Percentiles rank a stretch among this genome's conserved stretches.
phyloP scores from a whole-genome alignment of 208 protist genomes.

The Tritrichomonas foetus region DNA sequence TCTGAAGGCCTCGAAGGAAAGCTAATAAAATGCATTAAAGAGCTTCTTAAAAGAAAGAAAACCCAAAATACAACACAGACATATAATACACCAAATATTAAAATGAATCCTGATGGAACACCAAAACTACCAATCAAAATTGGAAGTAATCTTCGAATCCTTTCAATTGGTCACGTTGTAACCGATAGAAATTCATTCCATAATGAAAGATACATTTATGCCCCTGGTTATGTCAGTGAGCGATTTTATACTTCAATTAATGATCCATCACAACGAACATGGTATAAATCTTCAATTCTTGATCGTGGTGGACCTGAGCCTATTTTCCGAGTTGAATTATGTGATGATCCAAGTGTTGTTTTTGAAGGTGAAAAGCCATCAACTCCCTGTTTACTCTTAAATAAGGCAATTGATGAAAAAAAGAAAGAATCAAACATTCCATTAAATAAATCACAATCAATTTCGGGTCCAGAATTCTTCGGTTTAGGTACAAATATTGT shows the following conservation, averaged over 20 bases:
- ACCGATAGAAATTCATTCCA: neutral
- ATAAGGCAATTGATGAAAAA: neutral
- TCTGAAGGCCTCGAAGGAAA: neutral
- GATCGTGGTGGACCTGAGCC: neutral
- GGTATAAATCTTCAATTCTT: neutral
- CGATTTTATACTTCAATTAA: neutral
- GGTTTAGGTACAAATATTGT: neutral
- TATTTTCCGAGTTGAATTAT: neutral
- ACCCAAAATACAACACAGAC: no score
- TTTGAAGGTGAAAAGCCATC: neutral
- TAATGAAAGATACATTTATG: conserved; percentile 19
- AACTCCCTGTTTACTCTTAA: neutral
- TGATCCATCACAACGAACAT: neutral
- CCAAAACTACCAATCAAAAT: neutral
- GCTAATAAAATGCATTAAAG: neutral
- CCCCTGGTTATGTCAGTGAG: neutral
- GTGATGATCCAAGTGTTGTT: neutral
- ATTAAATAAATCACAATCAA: neutral
- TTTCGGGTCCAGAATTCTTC: conserved; percentile 2
- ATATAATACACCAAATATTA: neutral
- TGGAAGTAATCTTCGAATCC: neutral
- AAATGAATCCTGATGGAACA: neutral
- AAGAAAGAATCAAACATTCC: neutral
- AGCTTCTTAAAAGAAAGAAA: neutral
- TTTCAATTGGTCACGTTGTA: neutral